Base-by-base conservation (phyloP, 352 stramenopile species). In the Phytophthora hibernalis region DNA sequence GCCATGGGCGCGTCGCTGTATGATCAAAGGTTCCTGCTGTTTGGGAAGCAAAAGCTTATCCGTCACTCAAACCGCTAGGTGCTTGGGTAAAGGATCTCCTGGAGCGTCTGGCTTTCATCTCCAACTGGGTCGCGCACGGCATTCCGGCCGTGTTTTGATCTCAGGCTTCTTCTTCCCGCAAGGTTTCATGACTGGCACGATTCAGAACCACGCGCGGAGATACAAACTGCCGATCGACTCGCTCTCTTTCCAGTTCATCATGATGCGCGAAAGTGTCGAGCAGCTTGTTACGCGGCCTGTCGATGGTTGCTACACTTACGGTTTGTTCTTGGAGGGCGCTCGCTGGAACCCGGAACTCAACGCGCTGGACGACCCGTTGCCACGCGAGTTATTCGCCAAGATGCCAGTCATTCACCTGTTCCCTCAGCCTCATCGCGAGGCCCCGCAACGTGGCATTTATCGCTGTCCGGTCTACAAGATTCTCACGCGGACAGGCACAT, bases 381-480 rank as follows among this genome's bases (percentile, higher is more conserved):
- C 93, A 7, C 97, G 98, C 48, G 90, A 98, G 64, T 77, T 98
- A 12, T 98, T 97, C 72, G 95, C 90, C 10, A 87, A 93, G 59
- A 95, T 98, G 79, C 93, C 95, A 10, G 89, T 96, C 40, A 86
- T 97, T 42, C 93, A 96, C 74, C 70, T 97, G 20, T 76, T 92
- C 30, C 91, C 91, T 13, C 74, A 92, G 26, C 72, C 89, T 31
- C 77, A 98, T 65, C 83, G 94, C 12, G 75, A 88, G 47, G 69
- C 80, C 12, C 84, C 89, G 0, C 82, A 85, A 21, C 73, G 82
- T 52, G 90, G 89, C 48, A 87, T 98, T 40, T 98, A 98, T 56
- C 91, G 90, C 22, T 98, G 92, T 60, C 96, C 96, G 0, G 89
- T 98, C 12, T 98, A 99, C 82, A 98, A 98, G 75, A 96, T 98